Percentiles rank a stretch among this genome's conserved stretches.
phyloP scores from a whole-genome alignment of 306 rosid species.

The Dicorynia guianensis region DNA sequence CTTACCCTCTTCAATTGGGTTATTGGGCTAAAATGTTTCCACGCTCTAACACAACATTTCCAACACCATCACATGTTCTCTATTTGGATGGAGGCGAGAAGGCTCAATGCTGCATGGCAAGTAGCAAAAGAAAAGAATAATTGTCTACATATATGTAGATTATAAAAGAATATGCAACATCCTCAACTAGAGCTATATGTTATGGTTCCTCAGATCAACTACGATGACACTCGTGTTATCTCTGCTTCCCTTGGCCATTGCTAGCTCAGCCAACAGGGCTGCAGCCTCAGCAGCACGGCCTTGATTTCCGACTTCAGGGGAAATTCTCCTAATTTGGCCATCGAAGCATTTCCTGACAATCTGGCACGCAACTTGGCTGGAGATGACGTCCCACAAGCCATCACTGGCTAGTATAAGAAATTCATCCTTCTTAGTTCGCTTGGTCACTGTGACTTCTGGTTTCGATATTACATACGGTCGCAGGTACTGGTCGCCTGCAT shows the following conservation, averaged over 20 bases:
- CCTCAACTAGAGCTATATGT: conserved; percentile 20
- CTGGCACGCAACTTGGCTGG: conserved; percentile 70
- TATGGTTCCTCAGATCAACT: conserved; percentile 60
- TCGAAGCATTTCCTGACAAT: conserved; percentile 70
- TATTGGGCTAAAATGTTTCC: background rate
- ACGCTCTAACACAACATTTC: background rate
- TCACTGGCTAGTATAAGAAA: conserved; percentile 87
- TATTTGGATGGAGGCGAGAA: background rate
- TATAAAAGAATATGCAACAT: background rate
- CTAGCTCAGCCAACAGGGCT: conserved; percentile 64
- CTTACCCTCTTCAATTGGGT: background rate
- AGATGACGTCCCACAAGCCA: conserved; percentile 87
- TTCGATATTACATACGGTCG: conserved; percentile 81
- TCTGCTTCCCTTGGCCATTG: conserved; percentile 80
- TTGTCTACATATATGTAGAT: background rate
- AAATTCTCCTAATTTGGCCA: conserved; percentile 45
- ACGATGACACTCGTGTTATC: conserved; percentile 91
- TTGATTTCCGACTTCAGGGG: conserved; percentile 29
- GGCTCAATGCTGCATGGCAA: conserved; percentile 1
- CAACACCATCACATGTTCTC: background rate
- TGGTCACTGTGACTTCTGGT: conserved; percentile 85
- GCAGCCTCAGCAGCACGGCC: conserved; percentile 71
- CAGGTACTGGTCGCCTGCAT: conserved; percentile 79
- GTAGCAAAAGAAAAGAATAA: background rate
- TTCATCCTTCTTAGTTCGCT: conserved; percentile 69